A percentile compares a stretch with the other conserved stretches of the same genome.
phyloP scores from a whole-genome alignment of 2,329 filamentous ascomycete genomes.

The Cladorrhinum sp. region DNA sequence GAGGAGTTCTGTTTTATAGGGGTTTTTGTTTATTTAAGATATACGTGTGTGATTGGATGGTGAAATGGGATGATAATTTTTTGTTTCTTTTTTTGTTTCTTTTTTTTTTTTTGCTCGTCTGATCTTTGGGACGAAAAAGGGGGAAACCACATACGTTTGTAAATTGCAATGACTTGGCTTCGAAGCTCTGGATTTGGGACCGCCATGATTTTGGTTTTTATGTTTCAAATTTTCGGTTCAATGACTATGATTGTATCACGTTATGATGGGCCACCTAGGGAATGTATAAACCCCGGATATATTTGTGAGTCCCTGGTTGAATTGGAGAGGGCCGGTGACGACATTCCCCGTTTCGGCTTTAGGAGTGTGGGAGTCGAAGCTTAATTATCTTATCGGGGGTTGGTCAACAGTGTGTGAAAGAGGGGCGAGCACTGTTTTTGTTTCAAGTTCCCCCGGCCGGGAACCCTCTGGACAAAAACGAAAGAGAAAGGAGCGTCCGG shows the following conservation, averaged over 20 bases:
- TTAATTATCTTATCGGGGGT: neutral
- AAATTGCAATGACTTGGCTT: slow-evolving; percentile 76
- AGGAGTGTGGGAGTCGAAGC: neutral
- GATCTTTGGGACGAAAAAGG: neutral
- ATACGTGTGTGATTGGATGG: neutral
- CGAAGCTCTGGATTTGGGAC: slow-evolving; percentile 58
- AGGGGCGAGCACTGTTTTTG: neutral
- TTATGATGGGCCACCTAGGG: too few species aligned
- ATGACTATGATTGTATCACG: too few species aligned
- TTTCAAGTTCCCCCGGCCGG: neutral
- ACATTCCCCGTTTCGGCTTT: neutral
- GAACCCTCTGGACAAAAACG: neutral
- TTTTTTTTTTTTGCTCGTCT: neutral
- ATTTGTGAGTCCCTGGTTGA: too few species aligned
- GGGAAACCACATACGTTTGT: slow-evolving; percentile 64
- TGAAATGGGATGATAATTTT: neutral
- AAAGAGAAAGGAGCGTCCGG: neutral
- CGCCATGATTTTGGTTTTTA: slow-evolving; percentile 19
- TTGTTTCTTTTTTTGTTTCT: too few species aligned
- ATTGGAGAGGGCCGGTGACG: neutral
- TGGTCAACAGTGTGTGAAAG: slow-evolving; percentile 5
- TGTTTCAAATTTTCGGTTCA: too few species aligned
- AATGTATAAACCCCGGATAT: too few species aligned
- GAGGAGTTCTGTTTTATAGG: slow-evolving; percentile 65
- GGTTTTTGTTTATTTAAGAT: neutral